A percentile compares a stretch with the other conserved stretches of the same genome.
Conservation (phyloP, 768 basidiomycete species). For the Leccinum imitatum region DNA sequence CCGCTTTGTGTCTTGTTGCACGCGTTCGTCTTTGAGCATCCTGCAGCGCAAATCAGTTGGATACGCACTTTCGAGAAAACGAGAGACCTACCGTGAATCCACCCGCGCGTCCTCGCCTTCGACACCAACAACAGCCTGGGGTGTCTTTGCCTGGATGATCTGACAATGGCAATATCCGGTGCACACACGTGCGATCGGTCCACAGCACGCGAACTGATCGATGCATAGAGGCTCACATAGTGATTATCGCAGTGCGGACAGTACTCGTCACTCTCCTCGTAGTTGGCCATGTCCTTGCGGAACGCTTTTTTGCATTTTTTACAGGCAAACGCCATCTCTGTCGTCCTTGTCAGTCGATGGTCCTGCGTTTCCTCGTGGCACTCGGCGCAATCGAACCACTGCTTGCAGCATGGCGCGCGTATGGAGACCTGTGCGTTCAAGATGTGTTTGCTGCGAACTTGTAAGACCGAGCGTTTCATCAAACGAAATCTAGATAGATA, state of each 20-base stretch:
- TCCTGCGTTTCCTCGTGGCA: constrained; percentile 87
- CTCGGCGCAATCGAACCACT: constrained; percentile 96
- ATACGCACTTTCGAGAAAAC: neutral
- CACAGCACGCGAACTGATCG: constrained; percentile 1
- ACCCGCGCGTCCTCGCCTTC: constrained; percentile 91
- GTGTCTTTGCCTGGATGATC: constrained; percentile 92
- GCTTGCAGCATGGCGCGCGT: constrained; percentile 95
- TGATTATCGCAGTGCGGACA: constrained; percentile 99
- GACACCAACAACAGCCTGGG: constrained; percentile 79
- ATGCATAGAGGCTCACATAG: constrained; percentile 62
- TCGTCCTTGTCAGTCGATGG: constrained; percentile 70
- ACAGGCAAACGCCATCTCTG: constrained; percentile 83
- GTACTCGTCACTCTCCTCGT: constrained; percentile 97
- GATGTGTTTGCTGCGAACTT: constrained; percentile 77
- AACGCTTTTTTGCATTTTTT: constrained; percentile 97
- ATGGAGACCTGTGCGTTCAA: constrained; percentile 96
- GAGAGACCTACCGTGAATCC: constrained; percentile 68
- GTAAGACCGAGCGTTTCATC: neutral
- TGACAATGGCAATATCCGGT: constrained; percentile 29
- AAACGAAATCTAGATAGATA: constrained; percentile 2
- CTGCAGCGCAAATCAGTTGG: constrained; percentile 36
- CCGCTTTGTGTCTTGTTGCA: constrained; percentile 49
- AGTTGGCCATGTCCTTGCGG: constrained; percentile 87
- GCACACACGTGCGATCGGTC: neutral
- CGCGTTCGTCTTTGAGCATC: constrained; percentile 87